Conservation (phyloP, 768 basidiomycete genomes). For the Mycena vulgaris region DNA sequence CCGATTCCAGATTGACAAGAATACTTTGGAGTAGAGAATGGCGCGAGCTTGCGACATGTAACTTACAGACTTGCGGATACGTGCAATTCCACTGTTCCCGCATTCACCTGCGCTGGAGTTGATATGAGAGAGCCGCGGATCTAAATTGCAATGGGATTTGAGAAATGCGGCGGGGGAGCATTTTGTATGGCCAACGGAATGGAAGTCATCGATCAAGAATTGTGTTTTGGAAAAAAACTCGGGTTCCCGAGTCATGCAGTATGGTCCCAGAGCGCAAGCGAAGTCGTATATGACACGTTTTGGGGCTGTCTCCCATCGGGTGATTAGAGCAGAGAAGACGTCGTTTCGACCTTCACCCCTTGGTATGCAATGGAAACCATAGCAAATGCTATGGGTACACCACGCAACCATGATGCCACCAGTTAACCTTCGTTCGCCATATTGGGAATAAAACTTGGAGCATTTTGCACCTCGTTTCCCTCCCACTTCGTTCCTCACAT, state of each 20-base stretch:
- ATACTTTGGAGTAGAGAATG: slow-evolving; percentile 44
- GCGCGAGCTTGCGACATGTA: slow-evolving; percentile 45
- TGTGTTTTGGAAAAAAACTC: slow-evolving; percentile 36
- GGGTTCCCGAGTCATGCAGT: slow-evolving; percentile 38
- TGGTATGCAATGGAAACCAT: slow-evolving; percentile 42
- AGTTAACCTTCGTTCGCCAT: slow-evolving; percentile 35
- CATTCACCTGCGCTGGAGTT: slow-evolving; percentile 44
- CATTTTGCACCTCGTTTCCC: slow-evolving; percentile 39
- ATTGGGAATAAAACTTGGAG: slow-evolving; percentile 40
- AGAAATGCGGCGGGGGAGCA: slow-evolving; percentile 34
- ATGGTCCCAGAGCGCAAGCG: slow-evolving; percentile 39
- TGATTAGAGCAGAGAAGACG: slow-evolving; percentile 37
- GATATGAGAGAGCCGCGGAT: slow-evolving; percentile 23
- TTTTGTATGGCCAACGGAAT: slow-evolving; percentile 35
- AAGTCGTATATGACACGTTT: slow-evolving; percentile 38
- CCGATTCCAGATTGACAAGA: slow-evolving; percentile 36
- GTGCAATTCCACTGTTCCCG: slow-evolving; percentile 37
- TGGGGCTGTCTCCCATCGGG: slow-evolving; percentile 25
- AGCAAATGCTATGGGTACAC: slow-evolving; percentile 43
- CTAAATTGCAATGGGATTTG: slow-evolving; percentile 25
- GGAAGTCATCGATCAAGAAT: slow-evolving; percentile 40
- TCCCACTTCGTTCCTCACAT: not conserved
- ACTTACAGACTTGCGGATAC: slow-evolving; percentile 46
- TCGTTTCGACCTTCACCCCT: slow-evolving; percentile 37
- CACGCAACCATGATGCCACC: slow-evolving; percentile 43